Evolutionary conservation across 148 eudicot genomes (phyloP).

Genomic region (Rhododendron henanense): DNA sequence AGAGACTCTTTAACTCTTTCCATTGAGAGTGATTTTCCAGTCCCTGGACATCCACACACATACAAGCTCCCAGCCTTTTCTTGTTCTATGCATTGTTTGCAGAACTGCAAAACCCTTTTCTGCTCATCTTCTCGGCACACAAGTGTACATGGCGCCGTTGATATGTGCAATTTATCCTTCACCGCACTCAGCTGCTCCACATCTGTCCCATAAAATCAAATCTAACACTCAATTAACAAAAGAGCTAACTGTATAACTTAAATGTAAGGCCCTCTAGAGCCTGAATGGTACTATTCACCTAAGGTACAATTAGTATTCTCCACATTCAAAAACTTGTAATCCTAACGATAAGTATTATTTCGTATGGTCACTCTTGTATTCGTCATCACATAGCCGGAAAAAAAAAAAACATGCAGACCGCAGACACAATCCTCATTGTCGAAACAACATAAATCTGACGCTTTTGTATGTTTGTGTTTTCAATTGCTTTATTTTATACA

Average conservation of each 20-base stretch:
- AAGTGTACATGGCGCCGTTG: slow-evolving; percentile 48
- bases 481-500: background rate
- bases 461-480: background rate
- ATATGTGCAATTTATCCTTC: slow-evolving; percentile 82
- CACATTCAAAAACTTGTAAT: background rate
- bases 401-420: background rate
- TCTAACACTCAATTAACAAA: background rate
- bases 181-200: slow-evolving; percentile 57
- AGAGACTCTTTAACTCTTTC: slow-evolving; percentile 63
- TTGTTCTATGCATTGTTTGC: slow-evolving; percentile 52
- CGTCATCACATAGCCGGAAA: background rate
- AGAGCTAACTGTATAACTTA: background rate
- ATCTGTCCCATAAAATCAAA: slow-evolving; percentile 30
- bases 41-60: slow-evolving; percentile 90
- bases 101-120: slow-evolving; percentile 58
- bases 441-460: background rate
- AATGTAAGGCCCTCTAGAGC: background rate
- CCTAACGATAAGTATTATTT: background rate
- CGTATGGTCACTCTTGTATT: background rate
- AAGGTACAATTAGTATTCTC: background rate
- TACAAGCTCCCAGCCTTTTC: slow-evolving; percentile 83
- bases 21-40: slow-evolving; percentile 86
- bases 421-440: background rate
- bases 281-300: background rate
- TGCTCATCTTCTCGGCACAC: slow-evolving; percentile 79